Base-by-base conservation (phyloP, 495 filamentous ascomycete genomes). In the Usnea hakonensis region DNA sequence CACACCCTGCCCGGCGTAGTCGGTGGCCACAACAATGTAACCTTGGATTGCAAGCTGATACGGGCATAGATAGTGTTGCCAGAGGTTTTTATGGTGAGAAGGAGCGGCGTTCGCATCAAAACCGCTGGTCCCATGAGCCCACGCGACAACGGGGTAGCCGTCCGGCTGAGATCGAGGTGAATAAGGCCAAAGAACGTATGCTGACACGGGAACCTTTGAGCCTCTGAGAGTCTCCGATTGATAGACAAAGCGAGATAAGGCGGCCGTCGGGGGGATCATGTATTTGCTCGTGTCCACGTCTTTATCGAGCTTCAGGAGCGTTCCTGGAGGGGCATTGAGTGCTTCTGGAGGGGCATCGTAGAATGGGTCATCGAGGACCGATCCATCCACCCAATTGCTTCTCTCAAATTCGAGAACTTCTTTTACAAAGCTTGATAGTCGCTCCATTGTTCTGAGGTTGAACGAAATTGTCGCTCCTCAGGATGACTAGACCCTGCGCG, bases 1-100 rank as follows among this genome's bases (percentile, higher is more conserved):
- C 36, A 83, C 72, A 35, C 82, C 82, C 0, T 83, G 74, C 2
- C 82, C 82, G 7, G 78, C 79, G 64, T 81, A 84, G 64, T 85
- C 82, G 3, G 82, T 71, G 0, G 76, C 80, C n/a, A 85, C 72
- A 9, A 83, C 81, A 19, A 76, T 80, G 62, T 79, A 83, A 16
- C 82, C 82, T 5, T 74, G 69, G 13, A 77, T 64, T 0, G 75
- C 81, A 23, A 84, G 67, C 8, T 73, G 64, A 60, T 75, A 83
- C 0, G 79, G 76, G 1, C 72, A 73, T 16, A 70, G 41, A 63
- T 74, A 72, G 28, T 74, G 69, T 44, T 83, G 79, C 71, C 71
- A 75, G 1, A 85, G 75, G 21, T 68, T 71, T 16, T 78, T 76
- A 57, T 77, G 66, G 32, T 76, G 69, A 21, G 76, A 79, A 13